phyloP scores from a whole-genome alignment of 495 filamentous ascomycete genomes.

The Penicillium lividum region DNA sequence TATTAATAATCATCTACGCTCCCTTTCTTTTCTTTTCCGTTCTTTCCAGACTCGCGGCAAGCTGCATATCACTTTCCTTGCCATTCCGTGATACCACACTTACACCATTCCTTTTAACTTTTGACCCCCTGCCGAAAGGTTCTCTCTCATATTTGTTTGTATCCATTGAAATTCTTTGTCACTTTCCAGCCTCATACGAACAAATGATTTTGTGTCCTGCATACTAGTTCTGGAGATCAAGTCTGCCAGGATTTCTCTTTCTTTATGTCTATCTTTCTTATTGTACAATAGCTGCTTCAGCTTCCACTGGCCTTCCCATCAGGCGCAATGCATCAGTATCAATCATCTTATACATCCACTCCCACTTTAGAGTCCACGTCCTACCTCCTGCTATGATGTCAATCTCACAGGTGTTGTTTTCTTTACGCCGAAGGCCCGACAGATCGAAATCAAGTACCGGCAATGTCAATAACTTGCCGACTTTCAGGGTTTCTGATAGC shows the following conservation, averaged over 20 bases:
- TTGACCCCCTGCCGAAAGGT: not conserved
- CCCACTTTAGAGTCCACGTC: conserved; percentile 33
- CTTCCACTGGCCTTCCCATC: conserved; percentile 34
- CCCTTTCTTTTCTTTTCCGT: conserved; percentile 5
- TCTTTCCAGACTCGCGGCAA: conserved; percentile 1
- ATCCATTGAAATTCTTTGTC: conserved; percentile 21
- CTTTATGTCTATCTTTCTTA: conserved; percentile 26
- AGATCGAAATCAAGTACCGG: conserved; percentile 33
- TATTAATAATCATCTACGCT: conserved; percentile 1
- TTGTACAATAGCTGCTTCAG: conserved; percentile 32
- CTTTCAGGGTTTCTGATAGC: conserved; percentile 4
- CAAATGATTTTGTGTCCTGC: conserved; percentile 24
- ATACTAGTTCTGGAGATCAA: conserved; percentile 29
- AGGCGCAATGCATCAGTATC: conserved; percentile 37
- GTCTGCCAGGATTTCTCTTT: conserved; percentile 22
- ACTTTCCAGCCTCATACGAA: conserved; percentile 19
- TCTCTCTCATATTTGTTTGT: conserved; percentile 17
- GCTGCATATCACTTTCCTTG: conserved; percentile 13
- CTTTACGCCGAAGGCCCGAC: conserved; percentile 4
- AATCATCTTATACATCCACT: conserved; percentile 50
- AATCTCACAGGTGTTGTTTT: conserved; percentile 8
- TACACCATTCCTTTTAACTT: conserved; percentile 23
- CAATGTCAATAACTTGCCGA: conserved; percentile 29
- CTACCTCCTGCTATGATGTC: conserved; percentile 16
- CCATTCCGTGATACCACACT: conserved; percentile 24